Evolutionary conservation across 2,329 filamentous ascomycete species (phyloP).

Genomic region (Sordariomycetes sp.): DNA sequence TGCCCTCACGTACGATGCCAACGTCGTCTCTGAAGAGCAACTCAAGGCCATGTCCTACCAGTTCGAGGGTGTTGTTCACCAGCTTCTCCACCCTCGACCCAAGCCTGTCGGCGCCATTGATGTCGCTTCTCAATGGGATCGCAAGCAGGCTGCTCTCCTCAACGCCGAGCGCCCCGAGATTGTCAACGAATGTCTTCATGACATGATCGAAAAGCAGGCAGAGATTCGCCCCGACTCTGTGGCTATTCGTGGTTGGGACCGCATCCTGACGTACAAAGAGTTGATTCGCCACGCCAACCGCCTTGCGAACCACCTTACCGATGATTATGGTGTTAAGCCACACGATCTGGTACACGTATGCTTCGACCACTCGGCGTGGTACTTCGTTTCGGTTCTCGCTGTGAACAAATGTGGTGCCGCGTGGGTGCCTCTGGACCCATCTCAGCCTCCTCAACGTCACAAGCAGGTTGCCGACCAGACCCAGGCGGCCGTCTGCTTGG

Average conservation of each 20-base stretch:
- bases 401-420: slow-evolving; percentile 14
- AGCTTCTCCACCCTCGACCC: background rate
- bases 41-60: slow-evolving; percentile 2
- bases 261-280: background rate
- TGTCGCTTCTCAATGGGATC: slow-evolving; percentile 1
- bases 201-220: slow-evolving; percentile 2
- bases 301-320: background rate
- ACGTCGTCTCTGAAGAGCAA: background rate
- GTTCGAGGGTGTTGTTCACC: slow-evolving; percentile 1
- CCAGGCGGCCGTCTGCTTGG: background rate
- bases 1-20: slow-evolving; percentile 3
- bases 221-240: slow-evolving; percentile 14
- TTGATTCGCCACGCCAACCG: background rate
- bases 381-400: slow-evolving; percentile 10
- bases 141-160: background rate
- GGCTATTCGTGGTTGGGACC: slow-evolving; percentile 23
- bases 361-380: slow-evolving; percentile 10
- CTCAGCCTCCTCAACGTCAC: slow-evolving; percentile 1
- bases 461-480: slow-evolving; percentile 1
- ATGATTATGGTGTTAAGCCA: background rate
- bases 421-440: slow-evolving; percentile 11
- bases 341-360: slow-evolving; percentile 7
- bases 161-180: background rate
- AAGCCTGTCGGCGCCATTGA: background rate
- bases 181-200: background rate